These are phyloP conservation scores for Stenocarpella maydis DNA, from an alignment of 2,329 filamentous ascomycete species.

Conservation along the genomic window DNA sequence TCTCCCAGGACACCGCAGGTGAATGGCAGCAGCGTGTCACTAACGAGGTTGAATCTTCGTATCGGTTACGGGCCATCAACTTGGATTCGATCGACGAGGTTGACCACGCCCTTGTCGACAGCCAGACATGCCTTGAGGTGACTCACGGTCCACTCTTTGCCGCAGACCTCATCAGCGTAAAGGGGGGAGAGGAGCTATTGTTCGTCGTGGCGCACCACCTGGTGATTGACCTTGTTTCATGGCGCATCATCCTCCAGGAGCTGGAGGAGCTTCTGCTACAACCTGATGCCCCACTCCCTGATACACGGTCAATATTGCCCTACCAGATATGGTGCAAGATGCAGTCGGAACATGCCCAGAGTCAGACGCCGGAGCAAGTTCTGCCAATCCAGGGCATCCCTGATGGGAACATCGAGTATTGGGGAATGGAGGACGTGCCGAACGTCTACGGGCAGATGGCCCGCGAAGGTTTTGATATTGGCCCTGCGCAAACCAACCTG, in stretches of 20 bases:
- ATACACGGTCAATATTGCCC: neutral
- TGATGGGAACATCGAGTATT: neutral
- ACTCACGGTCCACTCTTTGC: constrained; percentile 39
- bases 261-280: constrained; percentile 47
- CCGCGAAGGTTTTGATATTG: neutral
- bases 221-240: constrained; percentile 53
- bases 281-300: neutral
- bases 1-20: constrained; percentile 38
- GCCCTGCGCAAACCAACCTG: constrained; percentile 30
- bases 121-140: constrained; percentile 32
- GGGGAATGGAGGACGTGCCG: neutral
- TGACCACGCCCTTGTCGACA: constrained; percentile 36
- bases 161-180: constrained; percentile 36
- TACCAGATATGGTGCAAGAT: constrained; percentile 10
- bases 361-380: neutral
- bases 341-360: neutral
- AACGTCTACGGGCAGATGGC: constrained; percentile 17
- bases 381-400: neutral
- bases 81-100: constrained; percentile 29
- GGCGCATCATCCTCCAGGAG: constrained; percentile 53
- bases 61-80: constrained; percentile 30
- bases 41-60: constrained; percentile 34
- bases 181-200: constrained; percentile 31
- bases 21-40: constrained; percentile 39
- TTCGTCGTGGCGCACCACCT: constrained; percentile 47